Evolutionary conservation across 2,329 filamentous ascomycete species (phyloP).

Genomic region (Onygena corvina): DNA sequence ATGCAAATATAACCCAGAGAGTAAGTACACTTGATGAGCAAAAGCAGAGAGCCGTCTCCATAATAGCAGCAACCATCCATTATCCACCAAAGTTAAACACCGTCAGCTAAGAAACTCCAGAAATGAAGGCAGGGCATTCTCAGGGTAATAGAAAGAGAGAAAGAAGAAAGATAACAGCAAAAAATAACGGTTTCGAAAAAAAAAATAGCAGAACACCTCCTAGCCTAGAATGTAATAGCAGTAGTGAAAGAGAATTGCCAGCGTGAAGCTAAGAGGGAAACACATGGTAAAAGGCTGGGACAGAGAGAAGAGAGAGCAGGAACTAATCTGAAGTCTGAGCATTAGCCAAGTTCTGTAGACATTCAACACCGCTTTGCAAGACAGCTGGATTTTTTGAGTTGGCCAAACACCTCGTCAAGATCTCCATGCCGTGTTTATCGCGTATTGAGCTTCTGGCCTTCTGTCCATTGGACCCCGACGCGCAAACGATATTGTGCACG

Average conservation of each 20-base stretch:
- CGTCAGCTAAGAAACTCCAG: background rate
- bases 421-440: constrained; percentile 51
- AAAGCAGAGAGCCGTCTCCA: background rate
- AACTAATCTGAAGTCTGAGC: background rate
- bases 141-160: background rate
- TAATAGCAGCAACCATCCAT: background rate
- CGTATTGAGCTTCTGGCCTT: constrained; percentile 50
- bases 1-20: background rate
- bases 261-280: background rate
- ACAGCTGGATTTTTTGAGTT: constrained; percentile 58
- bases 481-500: constrained; percentile 58
- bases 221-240: background rate
- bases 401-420: constrained; percentile 57
- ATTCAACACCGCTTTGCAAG: constrained; percentile 57
- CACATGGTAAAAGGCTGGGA: background rate
- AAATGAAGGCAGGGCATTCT: no score
- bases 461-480: constrained; percentile 53
- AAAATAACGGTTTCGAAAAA: no score
- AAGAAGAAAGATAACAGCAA: constrained; percentile 8
- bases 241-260: background rate
- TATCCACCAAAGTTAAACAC: constrained; percentile 1
- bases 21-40: background rate
- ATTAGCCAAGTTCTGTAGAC: constrained; percentile 53
- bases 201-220: constrained; percentile 5
- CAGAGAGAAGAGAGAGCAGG: background rate